phyloP scores from a whole-genome alignment of 805 yeast species.

The Wickerhamomyces mucosus region DNA sequence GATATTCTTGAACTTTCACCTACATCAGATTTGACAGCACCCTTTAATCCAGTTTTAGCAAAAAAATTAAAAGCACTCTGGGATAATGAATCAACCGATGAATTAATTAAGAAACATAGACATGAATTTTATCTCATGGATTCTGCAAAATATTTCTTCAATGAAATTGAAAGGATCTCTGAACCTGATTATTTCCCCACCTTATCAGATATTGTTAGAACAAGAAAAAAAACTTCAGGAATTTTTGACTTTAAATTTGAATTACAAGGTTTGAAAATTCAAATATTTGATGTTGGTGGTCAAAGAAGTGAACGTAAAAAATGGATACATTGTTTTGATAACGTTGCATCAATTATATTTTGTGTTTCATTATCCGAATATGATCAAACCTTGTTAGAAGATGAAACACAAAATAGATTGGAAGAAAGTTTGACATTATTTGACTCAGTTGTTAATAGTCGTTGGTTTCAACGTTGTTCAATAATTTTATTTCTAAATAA shows the following conservation, averaged over 20 bases:
- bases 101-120: constrained; percentile 47
- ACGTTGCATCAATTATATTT: constrained; percentile 80
- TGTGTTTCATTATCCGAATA: constrained; percentile 89
- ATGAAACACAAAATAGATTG: constrained; percentile 62
- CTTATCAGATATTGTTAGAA: constrained; percentile 70
- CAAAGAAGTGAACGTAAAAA: constrained; percentile 93
- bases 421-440: constrained; percentile 78
- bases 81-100: constrained; percentile 45
- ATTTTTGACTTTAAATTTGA: constrained; percentile 75
- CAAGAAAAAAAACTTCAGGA: constrained; percentile 90
- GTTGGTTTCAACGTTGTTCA: constrained; percentile 87
- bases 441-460: constrained; percentile 83
- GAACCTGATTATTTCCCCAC: constrained; percentile 56
- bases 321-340: constrained; percentile 96
- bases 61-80: constrained; percentile 42
- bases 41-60: constrained; percentile 42
- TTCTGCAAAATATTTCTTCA: constrained; percentile 71
- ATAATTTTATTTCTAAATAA: constrained; percentile 82
- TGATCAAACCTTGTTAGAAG: constrained; percentile 79
- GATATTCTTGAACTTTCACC: constrained; percentile 15
- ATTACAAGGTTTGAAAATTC: constrained; percentile 58
- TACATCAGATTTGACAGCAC: constrained; percentile 42
- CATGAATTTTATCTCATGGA: constrained; percentile 78
- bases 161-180: constrained; percentile 54
- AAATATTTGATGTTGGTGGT: constrained; percentile 84